Conservation (phyloP, 23 red algal species). For the Gracilariopsis chorda region DNA sequence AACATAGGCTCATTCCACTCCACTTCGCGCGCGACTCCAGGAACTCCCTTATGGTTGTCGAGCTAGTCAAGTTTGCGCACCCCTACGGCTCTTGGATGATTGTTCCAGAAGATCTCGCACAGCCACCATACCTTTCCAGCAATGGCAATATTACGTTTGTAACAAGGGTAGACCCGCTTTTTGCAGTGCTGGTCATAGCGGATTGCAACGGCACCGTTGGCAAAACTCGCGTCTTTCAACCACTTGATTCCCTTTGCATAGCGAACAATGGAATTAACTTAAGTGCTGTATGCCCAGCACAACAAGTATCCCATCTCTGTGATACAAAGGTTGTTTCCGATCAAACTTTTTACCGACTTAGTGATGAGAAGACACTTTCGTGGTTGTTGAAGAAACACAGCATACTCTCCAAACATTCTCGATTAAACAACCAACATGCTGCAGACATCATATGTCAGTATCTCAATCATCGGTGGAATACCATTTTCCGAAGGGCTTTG, state of each 20-base stretch:
- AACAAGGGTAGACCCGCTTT: slow-evolving; percentile 50
- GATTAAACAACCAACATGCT: neutral
- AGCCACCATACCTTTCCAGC: slow-evolving; percentile 12
- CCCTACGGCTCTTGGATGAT: slow-evolving; percentile 25
- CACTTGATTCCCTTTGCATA: slow-evolving; percentile 24
- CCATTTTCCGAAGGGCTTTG: neutral
- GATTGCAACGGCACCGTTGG: slow-evolving; percentile 7
- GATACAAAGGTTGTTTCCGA: slow-evolving; percentile 21
- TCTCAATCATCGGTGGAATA: neutral
- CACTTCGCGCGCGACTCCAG: neutral
- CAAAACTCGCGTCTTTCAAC: slow-evolving; percentile 29
- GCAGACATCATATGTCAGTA: slow-evolving; percentile 33
- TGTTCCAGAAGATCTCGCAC: slow-evolving; percentile 17
- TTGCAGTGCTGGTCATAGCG: slow-evolving; percentile 25
- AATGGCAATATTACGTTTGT: slow-evolving; percentile 54
- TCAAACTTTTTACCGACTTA: slow-evolving; percentile 35
- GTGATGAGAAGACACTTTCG: slow-evolving; percentile 26
- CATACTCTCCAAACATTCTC: neutral
- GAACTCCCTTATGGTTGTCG: neutral
- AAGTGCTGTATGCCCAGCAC: neutral
- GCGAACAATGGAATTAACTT: slow-evolving; percentile 34
- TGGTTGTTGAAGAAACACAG: slow-evolving; percentile 33
- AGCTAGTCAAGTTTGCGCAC: slow-evolving; percentile 19
- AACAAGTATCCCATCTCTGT: slow-evolving; percentile 37
- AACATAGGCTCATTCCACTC: neutral